A percentile compares a stretch with the other conserved stretches of the same genome.
These are phyloP conservation scores for Tieghemiomyces parasiticus DNA, from an alignment of 192 early-diverging fungal species.

Conservation along the genomic window DNA sequence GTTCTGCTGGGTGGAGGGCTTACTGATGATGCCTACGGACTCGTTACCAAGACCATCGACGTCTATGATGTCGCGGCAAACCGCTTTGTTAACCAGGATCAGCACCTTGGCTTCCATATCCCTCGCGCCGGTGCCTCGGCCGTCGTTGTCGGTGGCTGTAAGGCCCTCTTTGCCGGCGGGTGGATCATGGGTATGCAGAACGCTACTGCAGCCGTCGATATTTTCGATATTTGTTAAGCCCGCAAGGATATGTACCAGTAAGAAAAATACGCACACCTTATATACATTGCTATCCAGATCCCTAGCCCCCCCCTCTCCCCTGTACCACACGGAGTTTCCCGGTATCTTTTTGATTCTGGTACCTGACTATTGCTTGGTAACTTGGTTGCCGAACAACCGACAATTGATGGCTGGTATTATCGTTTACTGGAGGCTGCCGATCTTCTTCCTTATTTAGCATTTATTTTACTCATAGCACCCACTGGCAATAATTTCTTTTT, in stretches of 20 bases:
- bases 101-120: neutral
- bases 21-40: neutral
- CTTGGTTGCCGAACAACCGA: too few species aligned
- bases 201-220: conserved; percentile 7
- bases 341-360: neutral
- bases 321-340: neutral
- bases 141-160: conserved; percentile 1
- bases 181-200: conserved; percentile 1
- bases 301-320: neutral
- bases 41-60: conserved; percentile 10
- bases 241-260: too few species aligned
- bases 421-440: too few species aligned
- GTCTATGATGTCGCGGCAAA: neutral
- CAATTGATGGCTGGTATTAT: too few species aligned
- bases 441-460: too few species aligned
- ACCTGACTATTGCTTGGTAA: too few species aligned
- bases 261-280: too few species aligned
- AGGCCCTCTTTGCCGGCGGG: conserved; percentile 6
- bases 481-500: too few species aligned
- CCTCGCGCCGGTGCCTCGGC: neutral
- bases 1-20: conserved; percentile 5
- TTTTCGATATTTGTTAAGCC: conserved; percentile 11
- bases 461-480: too few species aligned
- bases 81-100: neutral
- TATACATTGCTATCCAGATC: neutral